A percentile compares a stretch with the other conserved stretches of the same genome.
Evolutionary conservation across 1,139 yeast species (phyloP).

Genomic region (Diutina rugosa): DNA sequence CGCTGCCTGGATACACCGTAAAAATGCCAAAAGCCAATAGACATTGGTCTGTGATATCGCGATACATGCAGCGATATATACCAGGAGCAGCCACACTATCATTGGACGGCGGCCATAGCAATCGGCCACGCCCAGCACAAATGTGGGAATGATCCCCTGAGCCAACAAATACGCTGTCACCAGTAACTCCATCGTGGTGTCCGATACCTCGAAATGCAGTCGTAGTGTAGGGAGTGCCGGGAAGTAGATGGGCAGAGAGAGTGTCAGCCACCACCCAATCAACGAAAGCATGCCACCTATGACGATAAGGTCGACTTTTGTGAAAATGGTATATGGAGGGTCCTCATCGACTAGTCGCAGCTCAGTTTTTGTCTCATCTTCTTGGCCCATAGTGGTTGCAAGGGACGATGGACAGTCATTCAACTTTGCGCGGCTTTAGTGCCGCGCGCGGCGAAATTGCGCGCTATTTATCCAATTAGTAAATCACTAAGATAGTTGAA

Average conservation of each 20-base stretch:
- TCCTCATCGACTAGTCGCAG: not conserved
- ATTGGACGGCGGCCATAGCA: slow-evolving; percentile 58
- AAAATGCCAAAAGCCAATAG: slow-evolving; percentile 35
- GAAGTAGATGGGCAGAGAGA: slow-evolving; percentile 39
- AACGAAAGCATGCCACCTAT: not conserved
- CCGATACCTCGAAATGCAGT: slow-evolving; percentile 35
- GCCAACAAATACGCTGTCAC: slow-evolving; percentile 60
- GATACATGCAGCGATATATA: slow-evolving; percentile 43
- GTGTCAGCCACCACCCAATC: slow-evolving; percentile 2
- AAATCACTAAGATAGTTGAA: no score
- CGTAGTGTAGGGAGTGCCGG: slow-evolving; percentile 54
- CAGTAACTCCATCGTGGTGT: slow-evolving; percentile 47
- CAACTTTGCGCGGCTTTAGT: not conserved
- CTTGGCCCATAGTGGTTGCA: not conserved
- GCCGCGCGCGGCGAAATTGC: not conserved
- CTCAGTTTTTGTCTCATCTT: not conserved
- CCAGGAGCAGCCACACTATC: slow-evolving; percentile 34
- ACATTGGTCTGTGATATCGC: slow-evolving; percentile 46
- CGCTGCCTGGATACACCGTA: slow-evolving; percentile 53
- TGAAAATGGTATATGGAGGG: not conserved
- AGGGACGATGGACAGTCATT: not conserved
- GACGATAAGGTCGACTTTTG: not conserved
- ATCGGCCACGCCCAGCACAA: slow-evolving; percentile 58
- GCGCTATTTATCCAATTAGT: not conserved
- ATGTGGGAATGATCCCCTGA: slow-evolving; percentile 56